These are phyloP conservation scores for Kwoniella heveanensis DNA, from an alignment of 768 basidiomycete genomes.

Conservation along the genomic window DNA sequence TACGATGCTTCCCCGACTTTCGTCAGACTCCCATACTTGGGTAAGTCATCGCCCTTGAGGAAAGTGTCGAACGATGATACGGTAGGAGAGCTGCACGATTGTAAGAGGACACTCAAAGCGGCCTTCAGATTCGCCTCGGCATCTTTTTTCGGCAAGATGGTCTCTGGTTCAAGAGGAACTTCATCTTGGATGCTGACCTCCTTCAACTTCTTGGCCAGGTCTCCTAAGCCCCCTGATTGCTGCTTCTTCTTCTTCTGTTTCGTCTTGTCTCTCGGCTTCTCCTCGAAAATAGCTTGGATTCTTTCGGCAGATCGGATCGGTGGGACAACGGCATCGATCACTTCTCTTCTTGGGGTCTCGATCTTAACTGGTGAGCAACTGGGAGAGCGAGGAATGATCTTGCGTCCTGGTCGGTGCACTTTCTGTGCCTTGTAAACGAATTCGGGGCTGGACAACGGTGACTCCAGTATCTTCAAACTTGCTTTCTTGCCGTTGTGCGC, in stretches of 20 bases:
- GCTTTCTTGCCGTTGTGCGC: not conserved
- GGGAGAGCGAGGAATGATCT: conserved; percentile 11
- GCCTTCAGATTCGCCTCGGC: not conserved
- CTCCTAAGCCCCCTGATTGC: not conserved
- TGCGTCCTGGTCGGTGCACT: conserved; percentile 9
- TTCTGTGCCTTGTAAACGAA: conserved; percentile 12
- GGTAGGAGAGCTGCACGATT: conserved; percentile 4
- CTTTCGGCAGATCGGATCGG: conserved; percentile 11
- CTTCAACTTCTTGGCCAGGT: conserved; percentile 6
- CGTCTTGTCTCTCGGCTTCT: too few relatives aligned
- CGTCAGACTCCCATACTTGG: conserved; percentile 60
- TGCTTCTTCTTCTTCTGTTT: not conserved
- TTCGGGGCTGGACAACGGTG: conserved; percentile 14
- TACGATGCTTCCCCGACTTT: conserved; percentile 97
- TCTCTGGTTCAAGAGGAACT: not conserved
- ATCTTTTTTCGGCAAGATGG: not conserved
- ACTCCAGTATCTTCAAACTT: not conserved
- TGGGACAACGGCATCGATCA: conserved; percentile 20
- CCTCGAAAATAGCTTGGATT: not conserved
- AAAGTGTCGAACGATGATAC: conserved; percentile 11
- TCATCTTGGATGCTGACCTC: conserved; percentile 13
- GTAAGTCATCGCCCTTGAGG: conserved; percentile 8
- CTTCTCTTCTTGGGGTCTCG: not conserved
- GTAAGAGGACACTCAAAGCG: not conserved
- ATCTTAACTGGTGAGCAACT: not conserved